These are phyloP conservation scores for Quillaja saponaria DNA, from an alignment of 306 rosid species.

Conservation along the genomic window DNA sequence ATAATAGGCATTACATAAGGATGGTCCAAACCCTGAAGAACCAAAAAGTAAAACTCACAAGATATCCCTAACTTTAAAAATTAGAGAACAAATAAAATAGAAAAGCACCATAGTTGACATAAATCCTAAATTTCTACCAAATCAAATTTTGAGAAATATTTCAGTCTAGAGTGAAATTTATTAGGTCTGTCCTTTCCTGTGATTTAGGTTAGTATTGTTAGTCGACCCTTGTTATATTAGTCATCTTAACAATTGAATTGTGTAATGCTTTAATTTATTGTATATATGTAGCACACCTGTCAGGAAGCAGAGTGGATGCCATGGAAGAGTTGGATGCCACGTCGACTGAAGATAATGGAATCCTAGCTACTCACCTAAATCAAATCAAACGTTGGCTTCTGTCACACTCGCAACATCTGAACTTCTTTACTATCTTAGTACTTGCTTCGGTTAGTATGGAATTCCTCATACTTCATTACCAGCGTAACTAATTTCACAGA, in stretches of 20 bases:
- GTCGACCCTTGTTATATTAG: slow-evolving; percentile 9
- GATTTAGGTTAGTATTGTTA: not conserved
- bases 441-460: slow-evolving; percentile 96
- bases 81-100: too few species aligned
- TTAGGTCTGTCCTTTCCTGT: slow-evolving; percentile 6
- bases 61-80: too few species aligned
- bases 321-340: slow-evolving; percentile 68
- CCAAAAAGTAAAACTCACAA: too few species aligned
- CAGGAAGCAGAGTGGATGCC: slow-evolving; percentile 63
- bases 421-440: slow-evolving; percentile 71
- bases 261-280: slow-evolving; percentile 20
- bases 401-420: slow-evolving; percentile 80
- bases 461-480: slow-evolving; percentile 29
- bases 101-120: too few species aligned
- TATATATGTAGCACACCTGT: slow-evolving; percentile 60
- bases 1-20: too few species aligned
- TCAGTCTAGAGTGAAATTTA: too few species aligned
- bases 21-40: too few species aligned
- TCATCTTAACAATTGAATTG: slow-evolving; percentile 23
- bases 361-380: slow-evolving; percentile 50
- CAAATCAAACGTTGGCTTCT: slow-evolving; percentile 70
- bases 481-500: not conserved
- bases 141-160: too few species aligned
- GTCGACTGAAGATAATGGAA: slow-evolving; percentile 57
- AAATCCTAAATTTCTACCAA: too few species aligned